Base-by-base conservation (phyloP, 2,329 filamentous ascomycete species). In the Neoarthrinium moseri region DNA sequence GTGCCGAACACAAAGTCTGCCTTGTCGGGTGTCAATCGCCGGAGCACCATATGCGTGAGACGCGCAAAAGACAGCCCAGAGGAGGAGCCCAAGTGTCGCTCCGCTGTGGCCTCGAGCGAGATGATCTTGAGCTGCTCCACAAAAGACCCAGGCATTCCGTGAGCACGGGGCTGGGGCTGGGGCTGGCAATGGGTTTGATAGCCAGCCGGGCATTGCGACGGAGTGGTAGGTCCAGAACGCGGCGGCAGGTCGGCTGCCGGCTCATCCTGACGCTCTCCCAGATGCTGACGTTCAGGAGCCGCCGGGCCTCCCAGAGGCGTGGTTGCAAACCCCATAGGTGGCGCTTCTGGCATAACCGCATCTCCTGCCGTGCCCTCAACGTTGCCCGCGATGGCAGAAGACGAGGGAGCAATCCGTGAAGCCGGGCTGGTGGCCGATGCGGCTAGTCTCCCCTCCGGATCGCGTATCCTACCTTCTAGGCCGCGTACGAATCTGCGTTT, bases 11-110 rank as follows among this genome's bases (percentile, higher is more conserved):
- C 63, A 46, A 74, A 73, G 22, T 68, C 68, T 5, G 66, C 63
- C 45, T 65, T 64, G 54, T 73, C 69, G 5, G 71, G 69, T 3
- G 62, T 65, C 5, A 73, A 55, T 21, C 70, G 65, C 5, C 65
- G 62, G 3, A 74, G 61, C 2, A 73, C 63, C 2, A 60, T 62
- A 40, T 73, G 69, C 1, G 69, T 72, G 11, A 73, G 57, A 27
- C 65, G 67, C 5, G 71, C 71, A 48, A 74, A 73, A 0, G 69
- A 70, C 2, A 74, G 45, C 0, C 71, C 71, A 1, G 72, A 74
- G 0, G 69, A 64, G 0, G 69, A 69, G 2, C 71, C 70, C 4
- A 74, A 51, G 47, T 74, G 66, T 4, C 69, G 60, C 29, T 74
- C 71, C 8, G 71, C 71, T 0, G 68, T 62, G 2, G 70, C 71